phyloP scores from a whole-genome alignment of 2,329 filamentous ascomycete genomes.

The Niveomyces coronatus region DNA sequence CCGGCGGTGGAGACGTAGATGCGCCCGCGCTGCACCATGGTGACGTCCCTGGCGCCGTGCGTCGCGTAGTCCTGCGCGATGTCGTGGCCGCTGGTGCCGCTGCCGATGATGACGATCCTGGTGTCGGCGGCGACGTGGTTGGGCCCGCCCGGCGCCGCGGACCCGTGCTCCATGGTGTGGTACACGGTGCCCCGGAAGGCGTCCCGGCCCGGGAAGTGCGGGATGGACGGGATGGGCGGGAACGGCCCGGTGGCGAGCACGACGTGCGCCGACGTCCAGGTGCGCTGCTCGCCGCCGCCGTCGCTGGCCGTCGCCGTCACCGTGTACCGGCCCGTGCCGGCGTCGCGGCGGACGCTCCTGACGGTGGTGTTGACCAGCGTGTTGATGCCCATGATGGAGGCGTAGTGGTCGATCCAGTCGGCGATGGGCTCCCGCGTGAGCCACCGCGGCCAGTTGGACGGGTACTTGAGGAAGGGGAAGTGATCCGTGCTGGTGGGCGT shows the following conservation, averaged over 20 bases:
- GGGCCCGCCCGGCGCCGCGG: slow-evolving; percentile 24
- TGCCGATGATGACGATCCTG: slow-evolving; percentile 37
- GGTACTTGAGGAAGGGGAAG: slow-evolving; percentile 16
- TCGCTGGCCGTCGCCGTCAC: slow-evolving; percentile 21
- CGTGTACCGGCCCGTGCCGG: slow-evolving; percentile 26
- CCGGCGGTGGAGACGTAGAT: slow-evolving; percentile 39
- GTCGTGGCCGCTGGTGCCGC: slow-evolving; percentile 39
- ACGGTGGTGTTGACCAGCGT: slow-evolving; percentile 31
- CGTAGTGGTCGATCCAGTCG: slow-evolving; percentile 38
- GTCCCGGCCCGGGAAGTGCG: slow-evolving; percentile 28
- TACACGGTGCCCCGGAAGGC: slow-evolving; percentile 32
- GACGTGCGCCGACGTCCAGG: slow-evolving; percentile 29
- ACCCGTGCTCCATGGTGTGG: slow-evolving; percentile 32
- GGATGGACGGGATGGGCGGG: slow-evolving; percentile 25
- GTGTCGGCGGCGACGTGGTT: slow-evolving; percentile 21
- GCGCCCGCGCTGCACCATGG: slow-evolving; percentile 41
- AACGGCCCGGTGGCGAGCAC: slow-evolving; percentile 37
- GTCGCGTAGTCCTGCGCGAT: slow-evolving; percentile 40
- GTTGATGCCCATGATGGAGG: slow-evolving; percentile 37
- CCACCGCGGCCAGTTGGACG: slow-evolving; percentile 18
- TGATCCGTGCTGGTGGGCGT: slow-evolving; percentile 17
- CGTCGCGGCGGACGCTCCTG: slow-evolving; percentile 28
- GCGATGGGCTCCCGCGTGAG: slow-evolving; percentile 36
- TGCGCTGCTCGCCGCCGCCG: slow-evolving; percentile 15
- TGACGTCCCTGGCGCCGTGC: slow-evolving; percentile 35